Evolutionary conservation across 1,284 basidiomycete species (phyloP), one percentile per base, ranked within the genome.

Genomic region (Ustilago trichophora): DNA sequence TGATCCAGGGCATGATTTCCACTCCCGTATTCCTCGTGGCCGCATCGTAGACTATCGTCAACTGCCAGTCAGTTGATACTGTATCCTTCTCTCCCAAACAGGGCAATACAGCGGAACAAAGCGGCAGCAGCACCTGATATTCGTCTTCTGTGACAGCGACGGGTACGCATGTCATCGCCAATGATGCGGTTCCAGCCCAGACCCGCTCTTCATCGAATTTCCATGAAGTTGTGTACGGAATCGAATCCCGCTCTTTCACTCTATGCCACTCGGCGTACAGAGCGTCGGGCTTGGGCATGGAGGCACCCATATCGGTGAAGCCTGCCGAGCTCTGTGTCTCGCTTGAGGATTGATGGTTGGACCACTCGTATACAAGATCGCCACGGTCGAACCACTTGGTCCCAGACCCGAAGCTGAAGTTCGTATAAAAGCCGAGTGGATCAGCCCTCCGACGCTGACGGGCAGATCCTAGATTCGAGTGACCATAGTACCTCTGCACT

Each of bases 331-430:
- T 29, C 38, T 16, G 26, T n/a, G 12, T 46, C 34, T 1, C 43
- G 24, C 15, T 16, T 32, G 6, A 34, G 33, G 6, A 2, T 3
- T 5, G 8, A 11, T 15, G n/a, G 16, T 36, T 12, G 12, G 32
- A 29, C 57, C 55, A 56, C 19, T 53, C 47, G 27, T 46, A 42
- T 10, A 76, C 73, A 4, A 53, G 35, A 22, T 35, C 11, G 15
- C 76, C 75, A 1, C 37, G 35, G 10, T 70, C 67, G 32, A 50
- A 75, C 75, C 75, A 78, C 7, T 37, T 42, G 0, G 43, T 36
- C 1, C 76, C 76, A 1, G 76, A 69, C 0, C 76, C 76, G 13
- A 65, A 44, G 22, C 53, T 47, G 50, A 78, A 78, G 41, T 72
- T 67, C 7, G 76, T 75, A 11, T 53, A 62, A 43, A 72, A 76